Evolutionary conservation across 2,329 filamentous ascomycete genomes (phyloP), one percentile per base, ranked within the genome.

Genomic region (Verticillium longisporum): DNA sequence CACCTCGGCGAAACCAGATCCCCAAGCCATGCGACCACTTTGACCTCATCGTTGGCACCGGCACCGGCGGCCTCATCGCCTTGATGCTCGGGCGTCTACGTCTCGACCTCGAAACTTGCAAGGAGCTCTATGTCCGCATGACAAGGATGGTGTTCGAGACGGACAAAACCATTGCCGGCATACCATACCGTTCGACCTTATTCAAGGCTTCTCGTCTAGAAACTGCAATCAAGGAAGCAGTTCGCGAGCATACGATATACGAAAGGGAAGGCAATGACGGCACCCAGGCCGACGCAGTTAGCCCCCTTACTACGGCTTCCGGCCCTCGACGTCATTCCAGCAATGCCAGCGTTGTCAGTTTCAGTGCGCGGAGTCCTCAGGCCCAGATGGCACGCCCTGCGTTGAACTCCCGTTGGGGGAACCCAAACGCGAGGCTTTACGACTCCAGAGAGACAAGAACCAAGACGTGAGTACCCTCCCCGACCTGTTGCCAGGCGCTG

Each of bases 1-100:
- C 94, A 7, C 95, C 95, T n/a, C 88, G 89, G 70, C 85, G 92
- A 73, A 85, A 94, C 72, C 89, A 98, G 72, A 96, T 98, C 36
- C 95, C 95, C 14, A 97, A 97, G 70, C 95, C 95, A 71, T 96
- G 92, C 85, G 95, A 99, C 67, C 92, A 98, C 75, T 99, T 99
- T 77, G 95, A 99, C 77, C 84, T 99, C 58, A 99, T 99, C 66
- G 89, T 91, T 60, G 95, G 95, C 62, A 97, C 93, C 31, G 95
- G 95, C 65, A 99, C 95, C 0, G 95, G 95, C 69, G 95, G 95
- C 3, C 79, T 99, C 65, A 98, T 99, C 67, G 95, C 95, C n/a
- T 84, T 97, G 64, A 97, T 97, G 93, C 84, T 99, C 26, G 95
- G 95, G 11, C 86, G 95, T 60, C 77, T 99, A 68, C 88, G 95